Base-by-base conservation (phyloP, 768 basidiomycete species). In the Trametes maxima region DNA sequence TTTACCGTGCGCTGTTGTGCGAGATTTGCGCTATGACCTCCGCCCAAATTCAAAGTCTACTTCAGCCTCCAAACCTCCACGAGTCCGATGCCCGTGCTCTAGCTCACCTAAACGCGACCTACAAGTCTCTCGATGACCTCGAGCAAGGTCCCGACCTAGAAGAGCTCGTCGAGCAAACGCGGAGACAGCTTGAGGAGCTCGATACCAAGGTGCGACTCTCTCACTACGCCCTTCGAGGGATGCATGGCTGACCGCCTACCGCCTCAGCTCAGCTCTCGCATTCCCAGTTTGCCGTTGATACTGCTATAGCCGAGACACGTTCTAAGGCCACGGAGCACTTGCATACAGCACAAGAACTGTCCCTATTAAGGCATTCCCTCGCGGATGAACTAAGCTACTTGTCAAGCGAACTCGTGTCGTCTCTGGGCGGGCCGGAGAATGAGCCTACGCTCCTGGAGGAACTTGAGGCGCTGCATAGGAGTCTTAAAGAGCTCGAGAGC, bases 301-400 rank as follows among this genome's bases (percentile, higher is more conserved):
- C 66, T 1, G 69, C 87, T 16, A 75, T 90, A 42, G 67, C 75
- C 3, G 72, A 80, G 43, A 82, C 87, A 3, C 82, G 82, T 42
- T 64, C 72, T 12, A 71, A 77, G 21, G 80, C 83, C 1, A 71
- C 82, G 54, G 70, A 74, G 22, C 78, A 87, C 36, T 76, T 91
- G 37, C 77, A 80, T 53, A 80, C 84, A 10, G 90, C 90, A 0
- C 87, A 91, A 68, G 85, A 88, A 57, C 77, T 94, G 42, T 86
- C 91, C 0, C 78, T 90, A n/a, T 74, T 88, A 36, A 81, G 94
- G 24, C 90, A 94, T 73, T 84, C 83, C 1, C 76, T 95, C 19
- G 82, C 85, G 16, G 94, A 96, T 69, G 89, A 94, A 71, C 78
- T 95, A 12, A 77, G 85, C 13, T 82, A 83, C 60, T 75, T 96